These are phyloP conservation scores for Dentipellis sp. DNA, from an alignment of 768 basidiomycete genomes.

Conservation along the genomic window DNA sequence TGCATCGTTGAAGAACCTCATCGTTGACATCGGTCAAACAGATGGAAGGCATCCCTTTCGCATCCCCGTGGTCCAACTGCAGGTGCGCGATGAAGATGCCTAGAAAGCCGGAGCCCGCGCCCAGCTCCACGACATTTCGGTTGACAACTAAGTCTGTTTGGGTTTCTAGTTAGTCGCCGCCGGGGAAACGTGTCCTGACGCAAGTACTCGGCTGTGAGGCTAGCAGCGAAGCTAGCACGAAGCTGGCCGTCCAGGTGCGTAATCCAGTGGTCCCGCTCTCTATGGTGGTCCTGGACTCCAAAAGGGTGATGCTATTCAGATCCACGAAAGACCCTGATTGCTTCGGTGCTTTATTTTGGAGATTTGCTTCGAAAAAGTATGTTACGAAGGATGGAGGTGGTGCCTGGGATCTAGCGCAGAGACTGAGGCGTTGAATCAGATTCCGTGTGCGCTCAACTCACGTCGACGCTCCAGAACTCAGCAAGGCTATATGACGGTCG, in stretches of 20 bases:
- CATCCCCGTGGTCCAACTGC: conserved; percentile 28
- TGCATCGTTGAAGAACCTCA: conserved; percentile 52
- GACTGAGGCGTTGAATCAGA: not conserved
- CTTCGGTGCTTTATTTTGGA: conserved; percentile 21
- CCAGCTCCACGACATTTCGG: conserved; percentile 59
- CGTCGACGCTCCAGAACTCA: conserved; percentile 24
- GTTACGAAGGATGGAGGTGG: conserved; percentile 57
- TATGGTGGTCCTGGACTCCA: conserved; percentile 67
- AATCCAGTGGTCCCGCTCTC: conserved; percentile 75
- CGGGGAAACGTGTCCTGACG: not conserved
- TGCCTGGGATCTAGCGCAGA: conserved; percentile 1
- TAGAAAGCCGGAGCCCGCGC: conserved; percentile 69
- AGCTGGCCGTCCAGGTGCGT: conserved; percentile 71
- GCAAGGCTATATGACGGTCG: conserved; percentile 44
- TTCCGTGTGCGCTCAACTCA: not conserved
- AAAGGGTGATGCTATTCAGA: conserved; percentile 43
- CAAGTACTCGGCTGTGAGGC: conserved; percentile 42
- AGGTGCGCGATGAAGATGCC: conserved; percentile 53
- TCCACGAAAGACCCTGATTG: conserved; percentile 7
- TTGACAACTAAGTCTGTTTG: conserved; percentile 31
- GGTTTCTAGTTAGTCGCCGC: not conserved
- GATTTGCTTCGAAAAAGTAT: conserved; percentile 32
- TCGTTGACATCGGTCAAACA: conserved; percentile 56
- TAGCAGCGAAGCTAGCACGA: conserved; percentile 54
- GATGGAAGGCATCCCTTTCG: conserved; percentile 1